A percentile compares a stretch with the other conserved stretches of the same genome.
These are phyloP conservation scores for Chytriomyces confervae DNA, from an alignment of 192 early-diverging fungal genomes.

Conservation along the genomic window DNA sequence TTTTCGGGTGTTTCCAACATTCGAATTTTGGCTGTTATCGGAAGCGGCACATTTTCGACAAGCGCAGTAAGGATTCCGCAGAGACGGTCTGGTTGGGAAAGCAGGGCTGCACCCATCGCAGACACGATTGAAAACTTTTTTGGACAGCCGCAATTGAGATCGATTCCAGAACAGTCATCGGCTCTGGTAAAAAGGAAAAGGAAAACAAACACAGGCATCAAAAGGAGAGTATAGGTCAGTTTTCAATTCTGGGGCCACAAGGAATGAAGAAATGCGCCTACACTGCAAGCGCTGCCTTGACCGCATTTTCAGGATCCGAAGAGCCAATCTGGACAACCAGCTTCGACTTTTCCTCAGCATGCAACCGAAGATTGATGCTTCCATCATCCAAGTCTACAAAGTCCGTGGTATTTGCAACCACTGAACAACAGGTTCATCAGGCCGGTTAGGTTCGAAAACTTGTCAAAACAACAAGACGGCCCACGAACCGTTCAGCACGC, in stretches of 20 bases:
- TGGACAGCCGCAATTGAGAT: slow-evolving; percentile 98
- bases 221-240: slow-evolving; percentile 91
- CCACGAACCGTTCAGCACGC: slow-evolving; percentile 74
- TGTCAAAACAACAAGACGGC: no score
- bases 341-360: slow-evolving; percentile 72
- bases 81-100: slow-evolving; percentile 83
- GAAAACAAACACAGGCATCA: slow-evolving; percentile 31
- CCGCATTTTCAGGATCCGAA: slow-evolving; percentile 81
- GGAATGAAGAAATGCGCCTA: slow-evolving; percentile 35
- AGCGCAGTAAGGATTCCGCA: slow-evolving; percentile 57
- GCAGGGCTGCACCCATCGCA: slow-evolving; percentile 92
- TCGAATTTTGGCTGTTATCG: slow-evolving; percentile 90
- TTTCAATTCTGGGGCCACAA: slow-evolving; percentile 74
- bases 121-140: slow-evolving; percentile 92
- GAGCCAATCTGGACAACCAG: slow-evolving; percentile 96
- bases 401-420: slow-evolving; percentile 72
- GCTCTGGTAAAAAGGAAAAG: slow-evolving; percentile 49
- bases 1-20: slow-evolving; percentile 63
- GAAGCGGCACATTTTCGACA: slow-evolving; percentile 74
- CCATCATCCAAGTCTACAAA: slow-evolving; percentile 69
- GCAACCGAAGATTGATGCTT: slow-evolving; percentile 72
- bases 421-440: slow-evolving; percentile 22
- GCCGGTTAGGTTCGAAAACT: neutral
- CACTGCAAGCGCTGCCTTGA: slow-evolving; percentile 83
- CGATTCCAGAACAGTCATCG: slow-evolving; percentile 87